Evolutionary conservation across 805 yeast species (phyloP).

Genomic region (Metschnikowia vanudenii): DNA sequence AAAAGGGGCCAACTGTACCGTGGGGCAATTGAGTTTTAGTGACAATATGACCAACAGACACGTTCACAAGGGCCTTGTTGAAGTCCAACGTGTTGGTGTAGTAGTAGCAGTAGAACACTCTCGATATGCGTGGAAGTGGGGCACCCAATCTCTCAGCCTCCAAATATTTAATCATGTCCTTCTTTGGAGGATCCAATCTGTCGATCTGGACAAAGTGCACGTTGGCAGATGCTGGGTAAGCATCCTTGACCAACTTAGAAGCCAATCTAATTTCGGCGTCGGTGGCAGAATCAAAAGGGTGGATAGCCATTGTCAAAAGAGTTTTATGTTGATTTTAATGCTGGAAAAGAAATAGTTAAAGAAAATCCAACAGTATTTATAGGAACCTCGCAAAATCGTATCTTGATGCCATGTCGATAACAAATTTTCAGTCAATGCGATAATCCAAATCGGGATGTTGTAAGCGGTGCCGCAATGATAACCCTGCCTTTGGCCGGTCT

Average conservation of each 20-base stretch:
- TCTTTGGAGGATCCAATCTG: slow-evolving; percentile 76
- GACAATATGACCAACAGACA: slow-evolving; percentile 59
- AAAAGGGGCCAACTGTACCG: slow-evolving; percentile 69
- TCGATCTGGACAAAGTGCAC: slow-evolving; percentile 69
- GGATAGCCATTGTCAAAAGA: slow-evolving; percentile 21
- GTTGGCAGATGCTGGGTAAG: slow-evolving; percentile 48
- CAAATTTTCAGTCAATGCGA: no score
- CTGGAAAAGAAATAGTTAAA: no score
- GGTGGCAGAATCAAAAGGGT: slow-evolving; percentile 60
- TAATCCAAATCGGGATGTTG: background rate
- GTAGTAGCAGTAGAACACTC: slow-evolving; percentile 69
- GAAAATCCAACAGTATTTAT: no score
- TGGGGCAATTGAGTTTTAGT: slow-evolving; percentile 54
- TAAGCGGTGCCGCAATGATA: background rate
- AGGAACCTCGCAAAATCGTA: no score
- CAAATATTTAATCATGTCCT: slow-evolving; percentile 62
- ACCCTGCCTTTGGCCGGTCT: background rate
- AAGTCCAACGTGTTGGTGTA: slow-evolving; percentile 52
- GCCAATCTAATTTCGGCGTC: slow-evolving; percentile 59
- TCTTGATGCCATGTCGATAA: no score
- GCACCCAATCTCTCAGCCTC: slow-evolving; percentile 57
- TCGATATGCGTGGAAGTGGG: slow-evolving; percentile 58
- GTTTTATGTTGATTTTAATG: no score
- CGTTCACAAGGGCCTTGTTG: slow-evolving; percentile 72
- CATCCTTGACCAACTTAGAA: slow-evolving; percentile 58